These are phyloP conservation scores for Zymoseptoria crescenta DNA, from an alignment of 2,329 filamentous ascomycete genomes.

Conservation along the genomic window DNA sequence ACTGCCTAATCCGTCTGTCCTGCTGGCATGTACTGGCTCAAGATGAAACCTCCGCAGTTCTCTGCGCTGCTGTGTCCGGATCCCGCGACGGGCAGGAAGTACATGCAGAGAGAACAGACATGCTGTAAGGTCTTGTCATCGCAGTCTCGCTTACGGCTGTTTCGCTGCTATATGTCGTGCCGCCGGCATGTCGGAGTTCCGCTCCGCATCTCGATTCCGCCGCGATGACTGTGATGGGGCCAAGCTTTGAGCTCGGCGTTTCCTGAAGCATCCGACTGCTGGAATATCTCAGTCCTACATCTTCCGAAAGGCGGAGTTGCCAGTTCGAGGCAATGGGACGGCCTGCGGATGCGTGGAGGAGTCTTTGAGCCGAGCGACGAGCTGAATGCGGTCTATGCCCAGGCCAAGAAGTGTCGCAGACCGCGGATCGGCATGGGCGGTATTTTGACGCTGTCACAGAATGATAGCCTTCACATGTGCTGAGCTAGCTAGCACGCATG, in stretches of 20 bases:
- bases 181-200: not conserved
- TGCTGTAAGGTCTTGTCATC: not conserved
- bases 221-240: not conserved
- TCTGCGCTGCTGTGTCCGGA: not conserved
- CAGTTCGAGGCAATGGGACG: not conserved
- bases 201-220: not conserved
- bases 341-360: not conserved
- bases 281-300: not conserved
- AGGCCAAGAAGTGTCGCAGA: too few relatives aligned
- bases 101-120: too few relatives aligned
- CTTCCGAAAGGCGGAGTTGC: not conserved
- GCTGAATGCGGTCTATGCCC: too few relatives aligned
- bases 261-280: not conserved
- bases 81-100: not conserved
- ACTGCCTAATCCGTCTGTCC: not conserved
- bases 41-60: not conserved
- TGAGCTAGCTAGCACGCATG: too few relatives aligned
- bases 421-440: too few relatives aligned
- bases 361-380: not conserved
- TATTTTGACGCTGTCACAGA: too few relatives aligned
- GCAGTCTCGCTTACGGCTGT: not conserved
- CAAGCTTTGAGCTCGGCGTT: not conserved
- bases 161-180: not conserved
- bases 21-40: not conserved
- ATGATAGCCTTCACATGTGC: too few relatives aligned